A percentile compares a stretch with the other conserved stretches of the same genome.
Evolutionary conservation across 1,284 basidiomycete genomes (phyloP).

Genomic region (Pseudomicrostroma phylloplanum): DNA sequence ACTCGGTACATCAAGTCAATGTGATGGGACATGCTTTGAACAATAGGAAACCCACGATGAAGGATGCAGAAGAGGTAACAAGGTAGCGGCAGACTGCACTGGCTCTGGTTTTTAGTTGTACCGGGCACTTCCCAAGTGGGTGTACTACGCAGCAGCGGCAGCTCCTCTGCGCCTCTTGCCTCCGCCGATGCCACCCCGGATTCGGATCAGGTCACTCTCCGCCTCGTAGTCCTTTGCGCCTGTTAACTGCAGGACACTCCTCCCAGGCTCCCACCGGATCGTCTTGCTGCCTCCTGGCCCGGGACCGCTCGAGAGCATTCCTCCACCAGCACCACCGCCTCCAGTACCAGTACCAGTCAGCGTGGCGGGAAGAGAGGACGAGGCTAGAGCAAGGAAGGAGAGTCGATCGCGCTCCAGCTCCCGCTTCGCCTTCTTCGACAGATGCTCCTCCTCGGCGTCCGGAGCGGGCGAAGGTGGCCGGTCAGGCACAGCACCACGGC

Average conservation of each 20-base stretch:
- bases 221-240: constrained; percentile 47
- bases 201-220: constrained; percentile 48
- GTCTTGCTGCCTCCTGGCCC: constrained; percentile 1
- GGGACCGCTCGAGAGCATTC: constrained; percentile 25
- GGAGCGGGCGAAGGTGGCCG: not conserved
- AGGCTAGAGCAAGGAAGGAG: not conserved
- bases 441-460: constrained; percentile 1
- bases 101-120: too few relatives aligned
- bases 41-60: too few relatives aligned
- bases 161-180: constrained; percentile 8
- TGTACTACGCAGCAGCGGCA: not conserved
- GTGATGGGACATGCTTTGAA: too few relatives aligned
- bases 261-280: constrained; percentile 45
- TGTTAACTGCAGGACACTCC: constrained; percentile 45
- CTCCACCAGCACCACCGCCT: not conserved
- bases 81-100: too few relatives aligned
- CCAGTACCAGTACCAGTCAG: not conserved
- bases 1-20: too few relatives aligned
- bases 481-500: not conserved
- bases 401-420: constrained; percentile 2
- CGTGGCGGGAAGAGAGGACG: not conserved
- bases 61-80: too few relatives aligned
- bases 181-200: constrained; percentile 43
- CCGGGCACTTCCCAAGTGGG: too few relatives aligned
- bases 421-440: constrained; percentile 2